These are phyloP conservation scores for Chaetomium globosum DNA, from an alignment of 2,329 filamentous ascomycete genomes.

Conservation along the genomic window DNA sequence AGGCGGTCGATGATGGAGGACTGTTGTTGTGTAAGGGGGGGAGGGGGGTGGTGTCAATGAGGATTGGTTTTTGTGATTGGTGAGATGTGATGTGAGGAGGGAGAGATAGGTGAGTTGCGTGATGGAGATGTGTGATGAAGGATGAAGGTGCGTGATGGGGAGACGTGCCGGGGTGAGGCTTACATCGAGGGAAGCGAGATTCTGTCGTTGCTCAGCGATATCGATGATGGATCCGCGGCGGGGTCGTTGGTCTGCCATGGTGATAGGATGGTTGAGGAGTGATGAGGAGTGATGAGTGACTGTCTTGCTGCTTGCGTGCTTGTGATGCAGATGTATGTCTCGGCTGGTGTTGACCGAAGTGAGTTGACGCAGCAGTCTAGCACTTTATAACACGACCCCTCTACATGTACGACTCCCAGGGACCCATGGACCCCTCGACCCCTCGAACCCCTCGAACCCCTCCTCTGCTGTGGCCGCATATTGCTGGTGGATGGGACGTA, in stretches of 20 bases:
- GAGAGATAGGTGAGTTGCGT: background rate
- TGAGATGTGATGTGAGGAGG: background rate
- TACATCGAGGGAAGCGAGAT: conserved; percentile 47
- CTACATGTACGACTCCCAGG: background rate
- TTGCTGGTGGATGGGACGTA: conserved; percentile 17
- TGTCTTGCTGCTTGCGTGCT: background rate
- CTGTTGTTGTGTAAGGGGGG: conserved; percentile 16
- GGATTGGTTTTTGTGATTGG: background rate
- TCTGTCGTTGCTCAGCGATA: conserved; percentile 36
- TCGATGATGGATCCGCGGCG: conserved; percentile 21
- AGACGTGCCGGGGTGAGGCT: conserved; percentile 24
- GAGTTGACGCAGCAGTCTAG: background rate
- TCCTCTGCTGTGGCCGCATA: conserved; percentile 7
- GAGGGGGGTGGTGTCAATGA: conserved; percentile 2
- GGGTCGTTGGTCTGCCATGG: conserved; percentile 1
- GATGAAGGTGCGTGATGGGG: background rate
- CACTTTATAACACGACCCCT: conserved; percentile 8
- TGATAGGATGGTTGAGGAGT: background rate
- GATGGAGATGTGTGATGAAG: too few relatives aligned
- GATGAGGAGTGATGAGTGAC: background rate
- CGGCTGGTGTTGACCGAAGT: background rate
- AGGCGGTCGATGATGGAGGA: conserved; percentile 66
- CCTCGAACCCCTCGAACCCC: conserved; percentile 15
- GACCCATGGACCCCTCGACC: background rate
- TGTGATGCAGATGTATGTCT: background rate